Evolutionary conservation across 2,329 filamentous ascomycete species (phyloP).

Genomic region (Hymenotorrendiella dingleyae): DNA sequence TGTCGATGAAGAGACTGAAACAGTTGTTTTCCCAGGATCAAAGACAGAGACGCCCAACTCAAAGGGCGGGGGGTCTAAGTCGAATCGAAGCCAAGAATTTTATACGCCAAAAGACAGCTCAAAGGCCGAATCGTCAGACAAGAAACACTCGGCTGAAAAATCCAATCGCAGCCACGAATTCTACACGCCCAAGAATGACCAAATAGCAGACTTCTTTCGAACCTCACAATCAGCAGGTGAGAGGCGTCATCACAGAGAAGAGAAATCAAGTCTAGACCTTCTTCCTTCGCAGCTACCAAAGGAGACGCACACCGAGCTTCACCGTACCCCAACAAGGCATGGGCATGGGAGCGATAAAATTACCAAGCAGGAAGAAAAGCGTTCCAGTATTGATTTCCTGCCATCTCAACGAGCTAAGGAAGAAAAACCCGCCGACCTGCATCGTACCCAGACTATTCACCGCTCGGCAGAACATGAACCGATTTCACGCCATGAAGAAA

Average conservation of each 20-base stretch:
- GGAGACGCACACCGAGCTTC: conserved; percentile 18
- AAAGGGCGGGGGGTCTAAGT: conserved; percentile 11
- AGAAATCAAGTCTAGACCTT: conserved; percentile 10
- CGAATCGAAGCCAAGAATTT: conserved; percentile 11
- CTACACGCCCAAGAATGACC: conserved; percentile 2
- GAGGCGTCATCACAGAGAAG: conserved; percentile 8
- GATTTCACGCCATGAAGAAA: conserved; percentile 1
- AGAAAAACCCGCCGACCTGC: conserved; percentile 17
- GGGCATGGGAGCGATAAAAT: conserved; percentile 7
- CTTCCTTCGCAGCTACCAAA: conserved; percentile 15
- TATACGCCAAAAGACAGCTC: conserved; percentile 8
- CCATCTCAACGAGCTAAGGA: conserved; percentile 15
- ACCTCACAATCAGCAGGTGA: conserved; percentile 10
- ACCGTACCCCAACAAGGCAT: conserved; percentile 19
- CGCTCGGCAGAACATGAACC: conserved; percentile 1
- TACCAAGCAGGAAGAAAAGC: conserved; percentile 3
- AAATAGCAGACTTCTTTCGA: conserved; percentile 14
- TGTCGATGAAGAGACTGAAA: conserved; percentile 41
- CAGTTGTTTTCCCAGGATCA: conserved; percentile 32
- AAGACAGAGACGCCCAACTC: conserved; percentile 12
- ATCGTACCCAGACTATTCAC: conserved; percentile 19
- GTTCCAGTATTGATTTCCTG: conserved; percentile 10
- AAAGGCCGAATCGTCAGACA: not conserved
- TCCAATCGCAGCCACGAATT: not conserved
- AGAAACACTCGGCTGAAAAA: not conserved